Evolutionary conservation across 2,329 filamentous ascomycete genomes (phyloP).

Genomic region (Nemania sp.): DNA sequence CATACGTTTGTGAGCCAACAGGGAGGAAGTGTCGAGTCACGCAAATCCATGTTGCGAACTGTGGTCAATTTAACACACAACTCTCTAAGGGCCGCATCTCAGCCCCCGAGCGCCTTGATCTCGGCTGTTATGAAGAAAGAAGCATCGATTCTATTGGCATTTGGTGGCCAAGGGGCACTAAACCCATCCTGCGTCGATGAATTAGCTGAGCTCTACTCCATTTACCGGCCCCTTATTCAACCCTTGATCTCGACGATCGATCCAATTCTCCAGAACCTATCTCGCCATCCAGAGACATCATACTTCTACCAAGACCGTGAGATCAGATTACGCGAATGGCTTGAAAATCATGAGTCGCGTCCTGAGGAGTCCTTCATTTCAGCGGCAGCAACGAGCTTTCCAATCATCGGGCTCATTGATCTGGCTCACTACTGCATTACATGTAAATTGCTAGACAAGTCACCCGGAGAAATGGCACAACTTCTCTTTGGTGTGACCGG

Average conservation of each 20-base stretch:
- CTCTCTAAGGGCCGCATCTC: not conserved
- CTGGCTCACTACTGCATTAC: slow-evolving; percentile 33
- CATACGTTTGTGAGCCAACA: slow-evolving; percentile 10
- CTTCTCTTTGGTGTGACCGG: slow-evolving; percentile 78
- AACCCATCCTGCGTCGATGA: slow-evolving; percentile 36
- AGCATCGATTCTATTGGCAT: slow-evolving; percentile 29
- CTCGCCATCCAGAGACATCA: slow-evolving; percentile 30
- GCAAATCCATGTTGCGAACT: slow-evolving; percentile 34
- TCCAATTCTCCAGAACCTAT: slow-evolving; percentile 8
- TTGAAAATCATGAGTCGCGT: slow-evolving; percentile 29
- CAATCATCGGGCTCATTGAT: slow-evolving; percentile 32
- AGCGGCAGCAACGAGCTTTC: slow-evolving; percentile 32
- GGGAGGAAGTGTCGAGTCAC: slow-evolving; percentile 7
- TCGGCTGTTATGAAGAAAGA: slow-evolving; percentile 6
- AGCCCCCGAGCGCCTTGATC: slow-evolving; percentile 17
- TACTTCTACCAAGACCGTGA: slow-evolving; percentile 36
- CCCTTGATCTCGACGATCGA: slow-evolving; percentile 13
- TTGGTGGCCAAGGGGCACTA: slow-evolving; percentile 32
- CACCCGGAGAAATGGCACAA: slow-evolving; percentile 33
- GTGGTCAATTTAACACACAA: not conserved
- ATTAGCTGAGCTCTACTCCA: slow-evolving; percentile 33
- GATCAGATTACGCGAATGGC: slow-evolving; percentile 16
- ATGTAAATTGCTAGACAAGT: slow-evolving; percentile 34
- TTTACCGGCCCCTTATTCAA: slow-evolving; percentile 33
- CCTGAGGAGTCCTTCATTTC: slow-evolving; percentile 32